Conservation (phyloP, 495 filamentous ascomycete genomes). For the Daldinia decipiens region DNA sequence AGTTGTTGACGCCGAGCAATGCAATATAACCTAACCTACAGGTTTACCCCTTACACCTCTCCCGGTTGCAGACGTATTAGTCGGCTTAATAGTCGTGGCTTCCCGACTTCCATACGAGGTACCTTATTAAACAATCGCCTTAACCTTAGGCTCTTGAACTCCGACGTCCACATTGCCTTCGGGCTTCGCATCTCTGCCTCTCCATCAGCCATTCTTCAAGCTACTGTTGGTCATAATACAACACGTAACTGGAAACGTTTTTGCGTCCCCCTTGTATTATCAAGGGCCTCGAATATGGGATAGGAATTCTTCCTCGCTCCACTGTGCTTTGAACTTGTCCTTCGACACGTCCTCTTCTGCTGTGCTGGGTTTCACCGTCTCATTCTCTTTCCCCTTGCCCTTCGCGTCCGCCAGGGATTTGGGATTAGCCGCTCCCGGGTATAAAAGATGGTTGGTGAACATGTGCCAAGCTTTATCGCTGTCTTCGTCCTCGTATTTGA, state of each 20-base stretch:
- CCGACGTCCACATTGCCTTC: slow-evolving; percentile 44
- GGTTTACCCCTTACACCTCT: slow-evolving; percentile 37
- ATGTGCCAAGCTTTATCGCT: slow-evolving; percentile 55
- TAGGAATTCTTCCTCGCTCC: slow-evolving; percentile 54
- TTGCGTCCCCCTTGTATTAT: not conserved
- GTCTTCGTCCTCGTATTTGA: slow-evolving; percentile 59
- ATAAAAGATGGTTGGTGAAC: slow-evolving; percentile 56
- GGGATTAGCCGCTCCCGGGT: slow-evolving; percentile 11
- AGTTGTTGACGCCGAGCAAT: slow-evolving; percentile 42
- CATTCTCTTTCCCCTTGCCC: slow-evolving; percentile 48
- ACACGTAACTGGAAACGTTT: slow-evolving; percentile 25
- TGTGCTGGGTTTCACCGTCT: slow-evolving; percentile 1
- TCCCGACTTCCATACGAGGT: not conserved
- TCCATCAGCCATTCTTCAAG: slow-evolving; percentile 37
- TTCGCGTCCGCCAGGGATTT: slow-evolving; percentile 11
- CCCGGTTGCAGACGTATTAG: slow-evolving; percentile 18
- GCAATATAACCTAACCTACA: slow-evolving; percentile 31
- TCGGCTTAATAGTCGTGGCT: slow-evolving; percentile 14
- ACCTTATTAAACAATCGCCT: slow-evolving; percentile 21
- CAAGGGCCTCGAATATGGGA: not conserved
- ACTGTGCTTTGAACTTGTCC: slow-evolving; percentile 47
- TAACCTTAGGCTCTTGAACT: slow-evolving; percentile 37
- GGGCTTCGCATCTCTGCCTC: slow-evolving; percentile 8
- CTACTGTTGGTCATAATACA: slow-evolving; percentile 42
- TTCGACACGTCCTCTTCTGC: slow-evolving; percentile 46